phyloP scores from a whole-genome alignment of 306 rosid species.

The Vigna nakashimae region DNA sequence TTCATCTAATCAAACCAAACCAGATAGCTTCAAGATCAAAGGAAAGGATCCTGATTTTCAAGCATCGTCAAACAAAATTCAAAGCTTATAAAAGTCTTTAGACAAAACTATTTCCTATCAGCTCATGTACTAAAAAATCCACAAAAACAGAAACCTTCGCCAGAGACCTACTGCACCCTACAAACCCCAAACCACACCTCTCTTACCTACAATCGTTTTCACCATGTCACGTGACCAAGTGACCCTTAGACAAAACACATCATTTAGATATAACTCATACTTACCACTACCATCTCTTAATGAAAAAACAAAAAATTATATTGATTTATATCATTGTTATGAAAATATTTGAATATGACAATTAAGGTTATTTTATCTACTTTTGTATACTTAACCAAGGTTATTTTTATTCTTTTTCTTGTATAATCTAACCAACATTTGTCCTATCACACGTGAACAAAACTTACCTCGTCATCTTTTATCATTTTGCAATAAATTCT shows the following conservation, averaged over 20 bases:
- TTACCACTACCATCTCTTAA: not conserved
- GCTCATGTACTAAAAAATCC: not conserved
- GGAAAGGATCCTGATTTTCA: not conserved
- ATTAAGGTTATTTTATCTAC: too few relatives aligned
- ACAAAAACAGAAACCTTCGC: not conserved
- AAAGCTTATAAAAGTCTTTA: not conserved
- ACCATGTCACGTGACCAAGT: not conserved
- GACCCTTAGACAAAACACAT: not conserved
- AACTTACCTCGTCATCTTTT: not conserved
- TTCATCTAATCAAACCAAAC: too few relatives aligned
- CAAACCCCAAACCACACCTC: not conserved
- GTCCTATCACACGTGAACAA: not conserved
- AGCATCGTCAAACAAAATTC: not conserved
- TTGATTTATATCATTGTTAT: too few relatives aligned
- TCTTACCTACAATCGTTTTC: not conserved
- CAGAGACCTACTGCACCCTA: not conserved
- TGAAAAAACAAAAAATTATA: too few relatives aligned
- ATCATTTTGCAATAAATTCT: not conserved
- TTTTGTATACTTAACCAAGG: too few relatives aligned
- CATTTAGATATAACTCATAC: not conserved
- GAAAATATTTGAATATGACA: too few relatives aligned
- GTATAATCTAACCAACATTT: not conserved
- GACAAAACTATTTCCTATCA: not conserved
- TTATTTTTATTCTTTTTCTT: too few relatives aligned
- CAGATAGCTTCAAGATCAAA: not conserved